Evolutionary conservation across 352 stramenopile species (phyloP).

Genomic region (Phytophthora sp.): DNA sequence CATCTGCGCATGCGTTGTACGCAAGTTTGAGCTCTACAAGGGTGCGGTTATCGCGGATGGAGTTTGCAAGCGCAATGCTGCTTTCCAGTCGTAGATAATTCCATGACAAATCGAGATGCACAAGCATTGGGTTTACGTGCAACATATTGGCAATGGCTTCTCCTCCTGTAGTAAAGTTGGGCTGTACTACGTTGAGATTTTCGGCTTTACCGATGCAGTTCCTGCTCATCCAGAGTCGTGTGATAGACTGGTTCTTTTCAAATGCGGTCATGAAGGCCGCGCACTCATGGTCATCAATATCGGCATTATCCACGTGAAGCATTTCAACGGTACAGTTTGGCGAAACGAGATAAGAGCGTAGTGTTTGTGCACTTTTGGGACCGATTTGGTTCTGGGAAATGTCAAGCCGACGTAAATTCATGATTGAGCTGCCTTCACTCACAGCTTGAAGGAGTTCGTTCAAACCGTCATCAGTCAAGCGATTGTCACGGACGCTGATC

Average conservation of each 20-base stretch:
- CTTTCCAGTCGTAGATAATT: slow-evolving; percentile 88
- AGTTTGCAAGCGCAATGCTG: slow-evolving; percentile 67
- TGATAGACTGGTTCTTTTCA: slow-evolving; percentile 82
- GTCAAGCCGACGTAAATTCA: slow-evolving; percentile 58
- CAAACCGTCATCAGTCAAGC: slow-evolving; percentile 78
- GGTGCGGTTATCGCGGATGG: slow-evolving; percentile 69
- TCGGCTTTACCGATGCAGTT: slow-evolving; percentile 91
- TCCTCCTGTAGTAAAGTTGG: slow-evolving; percentile 82
- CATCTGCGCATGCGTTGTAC: slow-evolving; percentile 82
- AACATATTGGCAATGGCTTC: slow-evolving; percentile 92
- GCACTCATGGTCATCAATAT: slow-evolving; percentile 90
- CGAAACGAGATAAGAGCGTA: slow-evolving; percentile 63
- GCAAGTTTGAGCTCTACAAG: slow-evolving; percentile 71
- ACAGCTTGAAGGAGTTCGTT: slow-evolving; percentile 65
- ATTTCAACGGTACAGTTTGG: slow-evolving; percentile 63
- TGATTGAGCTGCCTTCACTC: slow-evolving; percentile 51
- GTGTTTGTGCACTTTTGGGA: slow-evolving; percentile 56
- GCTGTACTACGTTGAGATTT: slow-evolving; percentile 88
- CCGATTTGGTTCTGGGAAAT: slow-evolving; percentile 83
- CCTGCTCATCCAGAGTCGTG: slow-evolving; percentile 71
- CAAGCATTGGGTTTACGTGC: slow-evolving; percentile 73
- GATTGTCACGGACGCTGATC: slow-evolving; percentile 89
- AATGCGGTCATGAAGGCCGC: slow-evolving; percentile 86
- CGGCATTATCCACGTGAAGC: slow-evolving; percentile 79
- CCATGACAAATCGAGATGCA: slow-evolving; percentile 88